Evolutionary conservation across 2,329 filamentous ascomycete genomes (phyloP).

Genomic region (Fusarium camptoceras): DNA sequence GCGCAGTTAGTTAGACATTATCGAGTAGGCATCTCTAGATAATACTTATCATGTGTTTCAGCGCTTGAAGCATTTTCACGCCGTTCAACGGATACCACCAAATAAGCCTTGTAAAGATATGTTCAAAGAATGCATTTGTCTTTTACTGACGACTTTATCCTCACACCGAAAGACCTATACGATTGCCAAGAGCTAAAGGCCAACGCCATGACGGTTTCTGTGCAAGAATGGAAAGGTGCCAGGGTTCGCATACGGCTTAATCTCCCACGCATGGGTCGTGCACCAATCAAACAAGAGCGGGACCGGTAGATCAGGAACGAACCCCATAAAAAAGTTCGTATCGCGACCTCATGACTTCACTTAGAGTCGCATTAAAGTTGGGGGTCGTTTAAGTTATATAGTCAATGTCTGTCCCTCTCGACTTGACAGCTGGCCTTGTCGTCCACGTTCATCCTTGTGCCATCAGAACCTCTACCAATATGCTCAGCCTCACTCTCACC

Average conservation of each 20-base stretch:
- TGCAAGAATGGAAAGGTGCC: background rate
- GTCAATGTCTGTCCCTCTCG: background rate
- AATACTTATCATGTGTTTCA: too few species aligned
- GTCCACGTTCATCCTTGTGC: background rate
- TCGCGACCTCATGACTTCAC: conserved; percentile 2
- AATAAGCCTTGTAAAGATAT: too few species aligned
- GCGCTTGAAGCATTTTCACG: too few species aligned
- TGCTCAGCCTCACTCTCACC: background rate
- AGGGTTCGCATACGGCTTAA: background rate
- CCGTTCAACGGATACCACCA: too few species aligned
- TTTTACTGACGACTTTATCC: too few species aligned
- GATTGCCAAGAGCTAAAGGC: background rate
- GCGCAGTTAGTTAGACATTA: too few species aligned
- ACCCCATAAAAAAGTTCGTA: background rate
- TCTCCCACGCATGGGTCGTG: background rate
- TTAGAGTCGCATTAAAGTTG: background rate
- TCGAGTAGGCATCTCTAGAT: too few species aligned
- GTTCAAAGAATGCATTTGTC: too few species aligned
- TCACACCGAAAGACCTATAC: too few species aligned
- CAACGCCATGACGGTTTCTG: background rate
- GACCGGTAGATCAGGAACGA: background rate
- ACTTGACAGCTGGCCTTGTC: too few species aligned
- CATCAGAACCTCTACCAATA: background rate
- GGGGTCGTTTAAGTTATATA: background rate
- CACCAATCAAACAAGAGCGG: background rate